Conservation (phyloP, 192 early-diverging fungal genomes). For the Entomortierella lignicola region DNA sequence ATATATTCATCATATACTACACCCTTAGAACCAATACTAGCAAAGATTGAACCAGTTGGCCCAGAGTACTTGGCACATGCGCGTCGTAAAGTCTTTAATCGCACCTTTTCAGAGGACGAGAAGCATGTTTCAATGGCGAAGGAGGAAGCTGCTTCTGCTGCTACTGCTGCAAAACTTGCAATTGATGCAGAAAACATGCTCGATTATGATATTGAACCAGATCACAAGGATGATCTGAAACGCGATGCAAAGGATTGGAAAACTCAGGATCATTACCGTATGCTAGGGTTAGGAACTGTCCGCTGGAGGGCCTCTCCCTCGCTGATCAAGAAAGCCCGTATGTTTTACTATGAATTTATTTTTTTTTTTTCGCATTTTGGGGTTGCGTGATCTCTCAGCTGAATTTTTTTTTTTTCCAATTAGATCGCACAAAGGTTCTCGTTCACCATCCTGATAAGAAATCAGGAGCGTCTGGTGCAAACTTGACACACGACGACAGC, state of each 20-base stretch:
- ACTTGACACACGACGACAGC: constrained; percentile 64
- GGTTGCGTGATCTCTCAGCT: neutral
- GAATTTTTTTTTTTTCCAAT: neutral
- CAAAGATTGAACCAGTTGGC: constrained; percentile 56
- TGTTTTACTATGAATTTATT: neutral
- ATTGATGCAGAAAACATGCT: constrained; percentile 54
- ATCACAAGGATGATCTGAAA: constrained; percentile 68
- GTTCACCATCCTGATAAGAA: constrained; percentile 89
- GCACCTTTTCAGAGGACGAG: constrained; percentile 63
- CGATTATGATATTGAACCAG: constrained; percentile 67
- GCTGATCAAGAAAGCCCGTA: constrained; percentile 81
- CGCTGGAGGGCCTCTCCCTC: constrained; percentile 75
- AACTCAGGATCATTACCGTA: constrained; percentile 86
- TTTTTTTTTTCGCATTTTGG: neutral
- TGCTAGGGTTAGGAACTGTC: constrained; percentile 76
- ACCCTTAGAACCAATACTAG: constrained; percentile 19
- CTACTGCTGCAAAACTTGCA: constrained; percentile 17
- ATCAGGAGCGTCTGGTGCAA: constrained; percentile 52
- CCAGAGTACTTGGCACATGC: constrained; percentile 54
- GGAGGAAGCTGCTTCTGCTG: constrained; percentile 48
- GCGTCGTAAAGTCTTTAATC: constrained; percentile 57
- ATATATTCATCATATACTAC: neutral
- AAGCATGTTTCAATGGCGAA: constrained; percentile 58
- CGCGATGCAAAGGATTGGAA: constrained; percentile 84
- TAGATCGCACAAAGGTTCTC: constrained; percentile 53